These are phyloP conservation scores for Hypholoma fasciculare DNA, from an alignment of 768 basidiomycete species.

Conservation along the genomic window DNA sequence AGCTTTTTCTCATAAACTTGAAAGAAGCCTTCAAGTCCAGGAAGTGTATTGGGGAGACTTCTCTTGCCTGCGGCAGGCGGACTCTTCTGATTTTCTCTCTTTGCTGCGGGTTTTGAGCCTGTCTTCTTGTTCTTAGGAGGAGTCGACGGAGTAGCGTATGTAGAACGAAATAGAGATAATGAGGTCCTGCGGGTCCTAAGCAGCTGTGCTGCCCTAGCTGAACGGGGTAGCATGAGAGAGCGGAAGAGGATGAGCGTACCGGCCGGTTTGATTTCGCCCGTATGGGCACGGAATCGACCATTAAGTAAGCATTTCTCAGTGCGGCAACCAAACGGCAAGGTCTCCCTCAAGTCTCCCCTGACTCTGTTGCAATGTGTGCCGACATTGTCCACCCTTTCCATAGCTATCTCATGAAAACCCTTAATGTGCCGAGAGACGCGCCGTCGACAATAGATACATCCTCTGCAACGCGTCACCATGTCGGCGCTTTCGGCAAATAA, in stretches of 20 bases:
- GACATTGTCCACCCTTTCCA: too few relatives aligned
- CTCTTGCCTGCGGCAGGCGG: slow-evolving; percentile 30
- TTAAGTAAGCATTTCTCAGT: slow-evolving; percentile 23
- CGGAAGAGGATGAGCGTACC: slow-evolving; percentile 16
- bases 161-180: slow-evolving; percentile 34
- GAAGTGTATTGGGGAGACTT: slow-evolving; percentile 64
- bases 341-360: not conserved
- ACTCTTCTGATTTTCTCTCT: slow-evolving; percentile 29
- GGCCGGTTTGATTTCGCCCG: slow-evolving; percentile 1
- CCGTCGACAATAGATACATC: too few relatives aligned
- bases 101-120: slow-evolving; percentile 13
- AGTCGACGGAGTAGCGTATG: slow-evolving; percentile 48
- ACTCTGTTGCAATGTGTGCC: too few relatives aligned
- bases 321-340: not conserved
- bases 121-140: slow-evolving; percentile 22
- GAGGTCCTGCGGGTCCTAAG: slow-evolving; percentile 40
- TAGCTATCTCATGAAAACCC: too few relatives aligned
- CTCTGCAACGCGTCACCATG: too few relatives aligned
- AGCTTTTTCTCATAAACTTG: slow-evolving; percentile 57
- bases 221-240: slow-evolving; percentile 61
- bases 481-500: too few relatives aligned
- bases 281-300: not conserved
- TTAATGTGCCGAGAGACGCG: too few relatives aligned
- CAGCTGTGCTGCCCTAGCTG: slow-evolving; percentile 52
- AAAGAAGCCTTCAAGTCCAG: slow-evolving; percentile 82